These are phyloP conservation scores for Leccinum boreale DNA, from an alignment of 768 basidiomycete genomes.

Conservation along the genomic window DNA sequence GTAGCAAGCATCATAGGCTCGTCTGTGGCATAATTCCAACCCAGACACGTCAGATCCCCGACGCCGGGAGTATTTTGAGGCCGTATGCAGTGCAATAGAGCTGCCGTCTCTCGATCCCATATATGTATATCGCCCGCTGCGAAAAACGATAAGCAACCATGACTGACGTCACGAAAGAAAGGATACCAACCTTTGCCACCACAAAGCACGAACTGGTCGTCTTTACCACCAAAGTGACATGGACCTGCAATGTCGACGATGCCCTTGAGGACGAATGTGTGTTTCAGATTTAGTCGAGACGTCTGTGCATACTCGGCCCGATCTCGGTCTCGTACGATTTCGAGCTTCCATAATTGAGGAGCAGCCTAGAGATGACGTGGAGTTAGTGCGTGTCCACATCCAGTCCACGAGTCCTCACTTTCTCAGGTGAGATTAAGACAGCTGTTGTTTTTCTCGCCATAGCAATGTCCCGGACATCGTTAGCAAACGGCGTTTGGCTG, in stretches of 20 bases:
- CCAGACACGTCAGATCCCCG: constrained; percentile 75
- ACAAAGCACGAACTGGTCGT: constrained; percentile 75
- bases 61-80: constrained; percentile 46
- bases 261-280: constrained; percentile 71
- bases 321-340: constrained; percentile 52
- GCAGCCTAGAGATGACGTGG: constrained; percentile 45
- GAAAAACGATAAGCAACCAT: background rate
- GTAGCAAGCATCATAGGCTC: constrained; percentile 58
- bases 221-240: constrained; percentile 78
- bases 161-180: background rate
- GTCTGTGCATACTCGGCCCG: constrained; percentile 35
- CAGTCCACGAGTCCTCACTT: constrained; percentile 17
- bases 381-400: constrained; percentile 4
- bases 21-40: constrained; percentile 69
- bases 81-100: constrained; percentile 66
- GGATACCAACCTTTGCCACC: constrained; percentile 60
- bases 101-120: constrained; percentile 81
- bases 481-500: constrained; percentile 53
- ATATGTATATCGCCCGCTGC: constrained; percentile 80
- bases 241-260: constrained; percentile 74
- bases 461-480: constrained; percentile 52
- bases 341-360: constrained; percentile 77
- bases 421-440: constrained; percentile 40
- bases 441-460: constrained; percentile 43
- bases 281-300: constrained; percentile 42